Evolutionary conservation across 495 filamentous ascomycete species (phyloP), one percentile per base, ranked within the genome.

Genomic region (Trichocladium uniseriatum): DNA sequence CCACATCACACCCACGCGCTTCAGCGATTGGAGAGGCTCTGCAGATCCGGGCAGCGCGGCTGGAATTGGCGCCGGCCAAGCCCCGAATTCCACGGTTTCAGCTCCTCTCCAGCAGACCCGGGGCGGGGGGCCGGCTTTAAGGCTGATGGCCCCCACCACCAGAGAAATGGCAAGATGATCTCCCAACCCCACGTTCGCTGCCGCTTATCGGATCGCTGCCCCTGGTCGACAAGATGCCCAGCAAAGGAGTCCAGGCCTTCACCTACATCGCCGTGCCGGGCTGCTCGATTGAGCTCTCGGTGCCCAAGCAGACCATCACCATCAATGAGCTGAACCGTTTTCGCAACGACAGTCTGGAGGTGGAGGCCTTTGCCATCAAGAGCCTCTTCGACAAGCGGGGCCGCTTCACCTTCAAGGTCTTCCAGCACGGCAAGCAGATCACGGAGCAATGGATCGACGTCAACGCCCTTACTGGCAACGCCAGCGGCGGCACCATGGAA

Each of bases 211-310:
- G n/a, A 42, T 28, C 13, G 14, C 7, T 10, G 14, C 7, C 2
- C 4, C 19, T 7, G 9, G 2, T n/a, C 22, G 41, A 16, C 32
- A 69, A 40, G n/a, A 77, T 75, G 74, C 74, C 72, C 0, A 73
- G 69, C 59, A 77, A 77, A 62, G 73, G 74, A 22, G 57, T 76
- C 42, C 66, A 68, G 18, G 59, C 56, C 14, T 74, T 65, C 57
- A 62, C 70, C n/a, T 77, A 74, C 64, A 70, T 74, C 43, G 61
- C 65, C 10, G 69, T 71, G 7, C 56, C 59, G 4, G 71, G 65
- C 55, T 64, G 65, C 50, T 46, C 57, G 18, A 68, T 77, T 41
- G 67, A 73, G 50, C 63, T 74, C 36, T 66, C 67, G 13, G 71
- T 76, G 6, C 74, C 74, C 8, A 65, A 64, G 37, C 40, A 54